These are phyloP conservation scores for Komagataella pseudopastoris DNA, from an alignment of 805 yeast genomes.

Conservation along the genomic window DNA sequence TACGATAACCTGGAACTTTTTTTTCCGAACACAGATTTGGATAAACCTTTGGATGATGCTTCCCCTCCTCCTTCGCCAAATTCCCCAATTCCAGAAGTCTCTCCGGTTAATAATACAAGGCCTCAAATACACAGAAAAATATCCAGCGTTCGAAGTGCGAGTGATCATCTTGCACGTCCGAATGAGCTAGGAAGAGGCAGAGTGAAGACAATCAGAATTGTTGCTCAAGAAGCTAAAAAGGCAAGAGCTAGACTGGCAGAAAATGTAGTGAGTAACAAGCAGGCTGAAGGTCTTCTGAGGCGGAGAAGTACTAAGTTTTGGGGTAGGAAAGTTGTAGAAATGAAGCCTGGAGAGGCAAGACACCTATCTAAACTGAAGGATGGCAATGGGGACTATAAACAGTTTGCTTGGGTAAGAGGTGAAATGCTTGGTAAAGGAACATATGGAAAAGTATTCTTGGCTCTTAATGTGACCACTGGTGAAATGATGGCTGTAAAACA, in stretches of 20 bases:
- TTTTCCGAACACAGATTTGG: constrained; percentile 87
- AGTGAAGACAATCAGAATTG: constrained; percentile 85
- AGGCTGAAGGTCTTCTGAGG: constrained; percentile 28
- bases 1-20: constrained; percentile 84
- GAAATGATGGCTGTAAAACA: constrained; percentile 99
- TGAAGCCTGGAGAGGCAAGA: constrained; percentile 56
- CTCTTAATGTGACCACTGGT: constrained; percentile 89
- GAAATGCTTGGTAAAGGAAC: constrained; percentile 94
- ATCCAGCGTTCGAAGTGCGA: constrained; percentile 25
- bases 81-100: constrained; percentile 7
- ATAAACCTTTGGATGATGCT: constrained; percentile 71
- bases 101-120: constrained; percentile 7
- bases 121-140: constrained; percentile 28
- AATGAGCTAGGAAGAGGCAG: constrained; percentile 25
- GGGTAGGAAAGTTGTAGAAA: constrained; percentile 92
- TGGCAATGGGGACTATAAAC: constrained; percentile 57
- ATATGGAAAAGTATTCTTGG: constrained; percentile 86
- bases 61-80: constrained; percentile 43
- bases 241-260: constrained; percentile 29
- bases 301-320: constrained; percentile 89
- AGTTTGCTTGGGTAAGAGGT: constrained; percentile 97
- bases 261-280: constrained; percentile 5
- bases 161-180: constrained; percentile 5
- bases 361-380: constrained; percentile 54
- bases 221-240: constrained; percentile 81